Base-by-base conservation (phyloP, 148 eudicot species). In the Euryodendron excelsum region DNA sequence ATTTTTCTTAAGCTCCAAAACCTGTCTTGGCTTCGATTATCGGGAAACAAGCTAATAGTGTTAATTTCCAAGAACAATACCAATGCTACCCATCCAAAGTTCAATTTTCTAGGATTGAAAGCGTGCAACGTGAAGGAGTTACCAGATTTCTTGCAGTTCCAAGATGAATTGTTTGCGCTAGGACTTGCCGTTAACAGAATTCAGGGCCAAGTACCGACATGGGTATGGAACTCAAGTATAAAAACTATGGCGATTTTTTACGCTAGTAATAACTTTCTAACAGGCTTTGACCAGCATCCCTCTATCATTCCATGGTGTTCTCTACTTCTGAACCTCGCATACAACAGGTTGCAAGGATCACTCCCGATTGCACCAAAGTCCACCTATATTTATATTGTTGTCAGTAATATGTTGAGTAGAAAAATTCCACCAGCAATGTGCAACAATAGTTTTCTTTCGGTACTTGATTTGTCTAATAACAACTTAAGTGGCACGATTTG, bases 381-480 rank as follows among this genome's bases (percentile, higher is more conserved):
- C 10, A 52, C 65, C n/a, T 7, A 56, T 12, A 3, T 13, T 45
- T 82, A 76, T 60, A 11, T 13, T 1, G 28, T 78, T 37, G 69
- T 82, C 5, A 34, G 80, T 48, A 88, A 86, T 68, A 59, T 15
- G 13, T 12, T 88, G 20, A 55, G 20, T 8, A 82, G 85, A 34
- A 70, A 60, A 30, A 79, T 88, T 41, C 84, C 81, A 4, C 72
- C 72, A 25, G 28, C 25, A 23, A 69, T 85, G 12, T 86, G 89
- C 74, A 59, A 72, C n/a, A n/a, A n/a, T n/a, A n/a, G n/a, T n/a
- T n/a, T n/a, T n/a, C n/a, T n/a, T n/a, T n/a, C n/a, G n/a, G n/a
- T n/a, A n/a, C n/a, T n/a, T n/a, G n/a, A n/a, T n/a, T n/a, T n/a
- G n/a, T n/a, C n/a, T n/a, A n/a, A n/a, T n/a, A n/a, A n/a, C n/a